Conservation (phyloP, 2,329 filamentous ascomycete genomes). For the Monilinia polystroma region DNA sequence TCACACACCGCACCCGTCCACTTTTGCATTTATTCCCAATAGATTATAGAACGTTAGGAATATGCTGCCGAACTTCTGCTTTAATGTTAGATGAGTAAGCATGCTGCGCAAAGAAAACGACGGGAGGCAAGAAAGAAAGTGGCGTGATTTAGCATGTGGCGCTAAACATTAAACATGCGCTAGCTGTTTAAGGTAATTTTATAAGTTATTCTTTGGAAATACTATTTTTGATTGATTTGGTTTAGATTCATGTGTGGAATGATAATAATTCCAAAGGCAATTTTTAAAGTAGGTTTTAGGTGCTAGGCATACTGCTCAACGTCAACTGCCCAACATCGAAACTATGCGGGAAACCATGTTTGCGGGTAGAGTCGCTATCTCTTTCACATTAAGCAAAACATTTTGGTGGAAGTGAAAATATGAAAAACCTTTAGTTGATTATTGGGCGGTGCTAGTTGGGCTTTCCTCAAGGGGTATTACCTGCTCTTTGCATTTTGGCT, state of each 20-base stretch:
- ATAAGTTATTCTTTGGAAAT: background rate
- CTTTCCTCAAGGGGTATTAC: background rate
- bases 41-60: background rate
- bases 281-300: background rate
- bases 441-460: background rate
- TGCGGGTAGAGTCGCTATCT: no score
- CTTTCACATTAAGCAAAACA: no score
- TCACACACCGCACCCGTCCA: no score
- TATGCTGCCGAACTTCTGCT: background rate
- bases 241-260: background rate
- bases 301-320: background rate
- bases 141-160: background rate
- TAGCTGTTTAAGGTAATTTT: conserved; percentile 2
- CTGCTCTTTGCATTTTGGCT: background rate
- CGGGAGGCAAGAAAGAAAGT: background rate
- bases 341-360: background rate
- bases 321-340: background rate
- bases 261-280: background rate
- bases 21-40: background rate
- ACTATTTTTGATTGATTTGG: background rate
- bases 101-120: background rate
- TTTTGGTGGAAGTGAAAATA: no score
- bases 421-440: background rate
- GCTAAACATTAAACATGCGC: conserved; percentile 2
- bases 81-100: background rate